These are phyloP conservation scores for Peziza echinospora DNA, from an alignment of 495 filamentous ascomycete genomes.

Conservation along the genomic window DNA sequence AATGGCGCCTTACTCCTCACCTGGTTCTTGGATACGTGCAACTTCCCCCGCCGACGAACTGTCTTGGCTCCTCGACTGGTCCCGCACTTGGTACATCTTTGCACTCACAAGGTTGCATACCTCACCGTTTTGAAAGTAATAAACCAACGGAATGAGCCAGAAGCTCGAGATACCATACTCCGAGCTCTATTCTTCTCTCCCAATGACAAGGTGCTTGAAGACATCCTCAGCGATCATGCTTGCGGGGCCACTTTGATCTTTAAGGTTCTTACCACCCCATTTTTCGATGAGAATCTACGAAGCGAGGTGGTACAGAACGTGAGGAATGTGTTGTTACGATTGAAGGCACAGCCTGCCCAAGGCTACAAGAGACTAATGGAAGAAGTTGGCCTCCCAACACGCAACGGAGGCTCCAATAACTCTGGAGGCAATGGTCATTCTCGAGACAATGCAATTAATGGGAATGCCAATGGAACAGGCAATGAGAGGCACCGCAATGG, in stretches of 20 bases:
- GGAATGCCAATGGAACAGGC: not conserved
- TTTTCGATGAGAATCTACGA: slow-evolving; percentile 84
- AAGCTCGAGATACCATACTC: slow-evolving; percentile 79
- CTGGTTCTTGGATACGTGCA: slow-evolving; percentile 98
- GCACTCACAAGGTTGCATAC: slow-evolving; percentile 97
- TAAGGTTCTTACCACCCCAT: slow-evolving; percentile 93
- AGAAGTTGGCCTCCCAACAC: slow-evolving; percentile 64
- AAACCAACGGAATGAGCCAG: slow-evolving; percentile 86
- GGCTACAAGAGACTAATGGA: slow-evolving; percentile 98
- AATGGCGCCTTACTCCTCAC: slow-evolving; percentile 87
- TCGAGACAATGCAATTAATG: not conserved
- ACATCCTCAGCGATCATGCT: slow-evolving; percentile 72
- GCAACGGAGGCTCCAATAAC: slow-evolving; percentile 18
- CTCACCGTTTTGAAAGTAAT: slow-evolving; percentile 95
- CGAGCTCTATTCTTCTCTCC: slow-evolving; percentile 87
- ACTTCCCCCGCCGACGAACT: slow-evolving; percentile 73
- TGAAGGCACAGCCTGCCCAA: slow-evolving; percentile 84
- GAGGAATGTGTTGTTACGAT: slow-evolving; percentile 61
- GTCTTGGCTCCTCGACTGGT: slow-evolving; percentile 84
- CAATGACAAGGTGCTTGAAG: slow-evolving; percentile 69
- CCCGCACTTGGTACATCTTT: slow-evolving; percentile 87
- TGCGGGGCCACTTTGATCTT: slow-evolving; percentile 93
- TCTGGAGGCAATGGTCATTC: not conserved
- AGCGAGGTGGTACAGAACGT: slow-evolving; percentile 76
- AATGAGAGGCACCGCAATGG: slow-evolving; percentile 3